These are phyloP conservation scores for Lachnellula subtilissima DNA, from an alignment of 2,329 filamentous ascomycete species.

Conservation along the genomic window DNA sequence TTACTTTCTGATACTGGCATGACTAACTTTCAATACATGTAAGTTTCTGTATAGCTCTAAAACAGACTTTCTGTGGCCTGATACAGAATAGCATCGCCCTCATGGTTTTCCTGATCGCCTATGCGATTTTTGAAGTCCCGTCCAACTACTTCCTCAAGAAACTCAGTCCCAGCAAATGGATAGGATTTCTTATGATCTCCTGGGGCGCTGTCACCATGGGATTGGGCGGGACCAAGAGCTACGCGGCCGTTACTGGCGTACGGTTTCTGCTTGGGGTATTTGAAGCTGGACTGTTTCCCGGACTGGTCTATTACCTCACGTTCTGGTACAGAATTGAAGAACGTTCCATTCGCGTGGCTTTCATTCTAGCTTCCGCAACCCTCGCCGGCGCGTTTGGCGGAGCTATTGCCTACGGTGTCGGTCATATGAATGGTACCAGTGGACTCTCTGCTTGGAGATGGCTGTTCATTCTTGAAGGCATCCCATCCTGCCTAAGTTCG, in stretches of 20 bases:
- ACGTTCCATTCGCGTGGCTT: constrained; percentile 27
- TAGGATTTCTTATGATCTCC: constrained; percentile 45
- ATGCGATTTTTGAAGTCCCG: constrained; percentile 45
- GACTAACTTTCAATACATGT: constrained; percentile 57
- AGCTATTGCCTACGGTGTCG: constrained; percentile 29
- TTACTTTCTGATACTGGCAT: constrained; percentile 58
- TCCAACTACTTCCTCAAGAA: constrained; percentile 47
- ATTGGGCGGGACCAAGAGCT: constrained; percentile 39
- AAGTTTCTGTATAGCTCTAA: constrained; percentile 6
- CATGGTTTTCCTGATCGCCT: constrained; percentile 45
- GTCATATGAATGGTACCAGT: constrained; percentile 25
- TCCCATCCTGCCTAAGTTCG: constrained; percentile 43
- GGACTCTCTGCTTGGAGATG: constrained; percentile 29
- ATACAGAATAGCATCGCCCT: constrained; percentile 34
- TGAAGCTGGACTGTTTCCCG: constrained; percentile 44
- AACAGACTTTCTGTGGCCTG: background rate
- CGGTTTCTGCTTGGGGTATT: constrained; percentile 46
- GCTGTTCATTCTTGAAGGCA: constrained; percentile 30
- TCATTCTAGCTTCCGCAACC: constrained; percentile 29
- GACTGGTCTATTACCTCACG: constrained; percentile 30
- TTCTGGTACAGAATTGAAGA: constrained; percentile 31
- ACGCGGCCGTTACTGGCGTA: constrained; percentile 39
- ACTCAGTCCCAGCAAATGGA: constrained; percentile 42
- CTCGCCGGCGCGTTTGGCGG: constrained; percentile 30
- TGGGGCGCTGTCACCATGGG: constrained; percentile 47